Conservation (phyloP, 2,329 filamentous ascomycete genomes). For the Bisporella sp. region DNA sequence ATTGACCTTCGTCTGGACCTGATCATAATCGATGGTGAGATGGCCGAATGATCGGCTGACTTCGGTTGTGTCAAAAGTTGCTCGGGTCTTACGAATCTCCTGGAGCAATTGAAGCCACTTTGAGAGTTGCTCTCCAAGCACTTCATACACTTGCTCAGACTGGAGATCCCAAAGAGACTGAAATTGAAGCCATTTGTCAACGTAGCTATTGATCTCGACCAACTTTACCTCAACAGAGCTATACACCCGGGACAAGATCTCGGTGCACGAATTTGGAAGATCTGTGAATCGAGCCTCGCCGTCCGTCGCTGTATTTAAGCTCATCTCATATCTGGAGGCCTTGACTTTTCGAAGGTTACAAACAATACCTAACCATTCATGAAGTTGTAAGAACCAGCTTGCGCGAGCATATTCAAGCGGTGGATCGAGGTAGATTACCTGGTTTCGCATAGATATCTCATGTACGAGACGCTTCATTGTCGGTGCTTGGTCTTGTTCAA, state of each 20-base stretch:
- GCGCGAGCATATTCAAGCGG: constrained; percentile 87
- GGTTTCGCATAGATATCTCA: constrained; percentile 95
- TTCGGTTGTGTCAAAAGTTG: constrained; percentile 96
- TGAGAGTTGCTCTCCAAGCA: constrained; percentile 82
- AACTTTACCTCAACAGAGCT: constrained; percentile 77
- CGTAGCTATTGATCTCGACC: constrained; percentile 71
- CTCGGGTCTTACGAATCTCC: constrained; percentile 89
- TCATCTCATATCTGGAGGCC: constrained; percentile 91
- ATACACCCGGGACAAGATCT: constrained; percentile 74
- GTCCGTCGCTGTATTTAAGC: constrained; percentile 58
- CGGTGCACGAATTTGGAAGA: constrained; percentile 75
- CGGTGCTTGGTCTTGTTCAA: constrained; percentile 45
- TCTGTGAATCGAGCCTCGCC: constrained; percentile 72
- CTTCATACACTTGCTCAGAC: constrained; percentile 89
- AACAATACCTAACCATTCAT: constrained; percentile 87
- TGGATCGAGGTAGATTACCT: constrained; percentile 93
- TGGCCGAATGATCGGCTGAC: constrained; percentile 90
- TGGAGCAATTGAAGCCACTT: constrained; percentile 94
- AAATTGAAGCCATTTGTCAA: constrained; percentile 98
- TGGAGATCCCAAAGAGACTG: constrained; percentile 98
- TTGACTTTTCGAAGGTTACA: constrained; percentile 94
- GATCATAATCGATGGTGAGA: constrained; percentile 93
- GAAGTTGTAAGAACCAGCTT: constrained; percentile 87
- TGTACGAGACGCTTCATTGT: constrained; percentile 70
- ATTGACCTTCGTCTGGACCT: constrained; percentile 97